phyloP scores from a whole-genome alignment of 2,329 filamentous ascomycete species.

The Colletotrichum cordylinicola region DNA sequence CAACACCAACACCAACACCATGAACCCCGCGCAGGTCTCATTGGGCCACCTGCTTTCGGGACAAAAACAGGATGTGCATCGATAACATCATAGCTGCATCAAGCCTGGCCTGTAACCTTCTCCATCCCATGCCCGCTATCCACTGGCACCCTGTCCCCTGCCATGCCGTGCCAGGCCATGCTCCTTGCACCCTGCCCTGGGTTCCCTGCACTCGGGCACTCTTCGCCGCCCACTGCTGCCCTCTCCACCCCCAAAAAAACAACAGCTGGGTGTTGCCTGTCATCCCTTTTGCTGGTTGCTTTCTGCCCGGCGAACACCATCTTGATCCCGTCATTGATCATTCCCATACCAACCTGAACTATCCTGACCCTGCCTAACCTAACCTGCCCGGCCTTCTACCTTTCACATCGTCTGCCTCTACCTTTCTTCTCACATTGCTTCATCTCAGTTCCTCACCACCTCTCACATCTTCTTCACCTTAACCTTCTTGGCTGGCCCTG shows the following conservation, averaged over 20 bases:
- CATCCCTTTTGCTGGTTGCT: neutral
- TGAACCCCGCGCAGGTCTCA: constrained; percentile 13
- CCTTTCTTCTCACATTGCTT: neutral
- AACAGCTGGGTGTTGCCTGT: neutral
- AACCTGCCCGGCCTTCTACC: neutral
- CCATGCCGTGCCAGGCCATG: neutral
- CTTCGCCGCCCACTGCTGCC: neutral
- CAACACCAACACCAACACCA: neutral
- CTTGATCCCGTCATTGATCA: constrained; percentile 9
- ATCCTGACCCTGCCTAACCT: neutral
- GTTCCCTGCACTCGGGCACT: neutral
- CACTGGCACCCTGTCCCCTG: neutral
- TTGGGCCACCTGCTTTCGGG: constrained; percentile 11
- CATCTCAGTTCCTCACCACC: neutral
- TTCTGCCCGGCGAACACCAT: neutral
- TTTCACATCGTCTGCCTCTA: neutral
- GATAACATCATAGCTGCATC: constrained; percentile 24
- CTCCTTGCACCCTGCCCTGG: neutral
- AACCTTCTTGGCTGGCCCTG: neutral
- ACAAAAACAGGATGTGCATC: constrained; percentile 19
- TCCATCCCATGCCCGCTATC: neutral
- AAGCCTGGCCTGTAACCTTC: neutral
- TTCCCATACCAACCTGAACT: constrained; percentile 1
- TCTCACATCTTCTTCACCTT: neutral
- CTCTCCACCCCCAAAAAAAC: neutral